Conservation (phyloP, 2,329 filamentous ascomycete genomes). For the Calonectria pseudoreteaudii region DNA sequence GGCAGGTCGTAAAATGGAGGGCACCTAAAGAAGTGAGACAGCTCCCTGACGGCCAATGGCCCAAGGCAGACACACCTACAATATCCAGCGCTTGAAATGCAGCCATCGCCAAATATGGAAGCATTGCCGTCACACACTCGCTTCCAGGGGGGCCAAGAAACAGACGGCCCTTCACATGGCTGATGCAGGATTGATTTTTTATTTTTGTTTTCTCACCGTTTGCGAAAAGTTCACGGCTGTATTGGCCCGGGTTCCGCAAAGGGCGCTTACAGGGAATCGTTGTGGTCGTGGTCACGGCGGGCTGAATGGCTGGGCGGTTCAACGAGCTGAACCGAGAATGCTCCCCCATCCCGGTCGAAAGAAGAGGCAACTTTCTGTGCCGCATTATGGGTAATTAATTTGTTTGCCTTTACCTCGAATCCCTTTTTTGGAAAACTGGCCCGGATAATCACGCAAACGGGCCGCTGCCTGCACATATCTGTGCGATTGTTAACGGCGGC, state of each 20-base stretch:
- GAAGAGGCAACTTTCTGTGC: background rate
- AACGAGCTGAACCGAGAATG: background rate
- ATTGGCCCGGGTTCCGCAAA: background rate
- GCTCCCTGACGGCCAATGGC: background rate
- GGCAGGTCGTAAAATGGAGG: background rate
- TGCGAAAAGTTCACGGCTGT: background rate
- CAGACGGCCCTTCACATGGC: background rate
- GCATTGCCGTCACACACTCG: background rate
- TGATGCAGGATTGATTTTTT: background rate
- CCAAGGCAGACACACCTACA: background rate
- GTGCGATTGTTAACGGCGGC: background rate
- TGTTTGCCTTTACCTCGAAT: background rate
- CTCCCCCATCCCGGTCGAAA: background rate
- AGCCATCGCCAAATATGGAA: background rate
- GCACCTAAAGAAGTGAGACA: background rate
- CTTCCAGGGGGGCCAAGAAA: background rate
- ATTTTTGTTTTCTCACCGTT: background rate
- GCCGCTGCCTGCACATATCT: background rate
- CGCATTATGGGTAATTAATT: background rate
- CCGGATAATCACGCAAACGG: background rate
- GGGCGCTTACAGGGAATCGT: background rate
- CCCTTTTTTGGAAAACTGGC: background rate
- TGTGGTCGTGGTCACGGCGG: background rate
- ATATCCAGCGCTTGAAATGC: background rate
- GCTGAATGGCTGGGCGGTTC: background rate